phyloP scores from a whole-genome alignment of 495 filamentous ascomycete species.

The Trichoderma parareesei region DNA sequence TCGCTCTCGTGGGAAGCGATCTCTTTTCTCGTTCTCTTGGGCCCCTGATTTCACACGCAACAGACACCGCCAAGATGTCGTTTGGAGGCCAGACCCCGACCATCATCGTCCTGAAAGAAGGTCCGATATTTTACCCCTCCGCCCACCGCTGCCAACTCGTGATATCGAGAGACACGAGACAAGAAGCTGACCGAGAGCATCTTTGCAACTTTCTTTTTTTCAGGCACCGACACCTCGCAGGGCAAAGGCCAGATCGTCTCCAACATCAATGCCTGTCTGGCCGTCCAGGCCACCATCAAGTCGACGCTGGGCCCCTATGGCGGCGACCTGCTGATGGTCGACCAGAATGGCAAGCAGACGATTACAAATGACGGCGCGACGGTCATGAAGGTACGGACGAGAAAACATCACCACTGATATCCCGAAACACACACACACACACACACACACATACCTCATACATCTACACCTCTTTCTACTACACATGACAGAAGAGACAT shows the following conservation, averaged over 20 bases:
- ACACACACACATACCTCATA: neutral
- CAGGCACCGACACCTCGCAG: slow-evolving; percentile 94
- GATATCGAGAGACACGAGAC: slow-evolving; percentile 12
- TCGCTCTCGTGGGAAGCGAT: neutral
- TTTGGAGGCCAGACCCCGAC: slow-evolving; percentile 98
- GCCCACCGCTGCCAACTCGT: slow-evolving; percentile 6
- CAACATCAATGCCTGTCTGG: slow-evolving; percentile 97
- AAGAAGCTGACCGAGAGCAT: slow-evolving; percentile 17
- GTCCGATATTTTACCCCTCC: slow-evolving; percentile 47
- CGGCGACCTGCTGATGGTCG: slow-evolving; percentile 90
- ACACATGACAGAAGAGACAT: neutral
- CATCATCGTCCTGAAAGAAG: slow-evolving; percentile 97
- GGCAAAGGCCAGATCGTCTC: slow-evolving; percentile 95
- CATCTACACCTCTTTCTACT: no score
- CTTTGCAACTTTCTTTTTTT: slow-evolving; percentile 9
- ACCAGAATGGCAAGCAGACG: slow-evolving; percentile 89
- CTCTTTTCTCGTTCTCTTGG: neutral
- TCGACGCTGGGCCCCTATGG: slow-evolving; percentile 96
- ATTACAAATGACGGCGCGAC: slow-evolving; percentile 99
- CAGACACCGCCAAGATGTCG: slow-evolving; percentile 54
- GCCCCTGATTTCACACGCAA: neutral
- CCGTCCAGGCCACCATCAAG: slow-evolving; percentile 93
- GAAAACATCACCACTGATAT: no score
- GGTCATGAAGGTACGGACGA: slow-evolving; percentile 80
- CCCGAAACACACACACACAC: neutral